A percentile compares a stretch with the other conserved stretches of the same genome.
Evolutionary conservation across 306 rosid genomes (phyloP).

Genomic region (Vicia sativa): DNA sequence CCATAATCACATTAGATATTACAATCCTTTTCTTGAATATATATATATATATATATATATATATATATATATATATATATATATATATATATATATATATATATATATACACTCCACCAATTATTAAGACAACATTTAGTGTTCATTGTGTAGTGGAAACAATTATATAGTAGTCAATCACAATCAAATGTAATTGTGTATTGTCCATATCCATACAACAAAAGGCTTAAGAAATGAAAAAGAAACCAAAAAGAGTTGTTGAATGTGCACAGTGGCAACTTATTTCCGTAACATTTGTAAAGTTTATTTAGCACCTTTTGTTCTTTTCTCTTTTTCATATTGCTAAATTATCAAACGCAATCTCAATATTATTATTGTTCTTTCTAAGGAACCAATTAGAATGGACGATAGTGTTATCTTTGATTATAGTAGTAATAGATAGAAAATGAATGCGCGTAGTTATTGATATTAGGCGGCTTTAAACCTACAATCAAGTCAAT

Average conservation of each 20-base stretch:
- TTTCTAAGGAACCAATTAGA: not conserved
- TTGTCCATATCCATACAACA: not conserved
- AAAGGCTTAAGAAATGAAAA: constrained; percentile 3
- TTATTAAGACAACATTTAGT: constrained; percentile 46
- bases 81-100: too few species aligned
- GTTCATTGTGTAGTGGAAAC: constrained; percentile 42
- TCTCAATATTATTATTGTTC: not conserved
- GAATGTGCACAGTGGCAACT: constrained; percentile 31
- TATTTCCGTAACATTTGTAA: constrained; percentile 31
- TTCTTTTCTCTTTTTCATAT: not conserved
- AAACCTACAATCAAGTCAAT: constrained; percentile 31
- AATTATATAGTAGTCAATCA: constrained; percentile 42
- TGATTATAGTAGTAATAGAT: not conserved
- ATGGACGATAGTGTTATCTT: constrained; percentile 7
- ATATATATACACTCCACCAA: constrained; percentile 33
- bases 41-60: too few species aligned
- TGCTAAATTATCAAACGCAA: constrained; percentile 7
- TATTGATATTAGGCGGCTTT: constrained; percentile 27
- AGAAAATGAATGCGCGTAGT: not conserved
- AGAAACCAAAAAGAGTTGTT: constrained; percentile 7
- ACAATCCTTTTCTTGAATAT: too few species aligned
- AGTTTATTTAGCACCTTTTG: constrained; percentile 19
- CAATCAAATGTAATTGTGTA: constrained; percentile 17
- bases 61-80: too few species aligned
- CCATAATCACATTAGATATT: constrained; percentile 21